Percentiles rank a stretch among this genome's conserved stretches.
Conservation (phyloP, 2,329 filamentous ascomycete species). For the Erysiphe neolycopersici region DNA sequence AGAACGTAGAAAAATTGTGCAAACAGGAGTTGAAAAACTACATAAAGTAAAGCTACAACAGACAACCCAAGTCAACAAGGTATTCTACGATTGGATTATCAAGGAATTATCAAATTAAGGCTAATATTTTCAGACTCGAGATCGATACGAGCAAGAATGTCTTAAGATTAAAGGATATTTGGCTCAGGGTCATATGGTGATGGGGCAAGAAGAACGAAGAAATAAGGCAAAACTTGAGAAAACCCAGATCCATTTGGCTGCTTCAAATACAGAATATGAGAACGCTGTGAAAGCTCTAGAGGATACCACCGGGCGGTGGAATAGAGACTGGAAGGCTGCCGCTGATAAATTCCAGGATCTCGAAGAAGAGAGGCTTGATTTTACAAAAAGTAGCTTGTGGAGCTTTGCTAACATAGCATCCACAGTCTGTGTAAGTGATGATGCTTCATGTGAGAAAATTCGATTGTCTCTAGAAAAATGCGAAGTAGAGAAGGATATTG, state of each 20-base stretch:
- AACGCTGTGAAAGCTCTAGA: conserved; percentile 76
- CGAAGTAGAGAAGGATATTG: conserved; percentile 90
- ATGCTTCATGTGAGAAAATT: conserved; percentile 90
- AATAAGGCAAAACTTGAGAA: conserved; percentile 98
- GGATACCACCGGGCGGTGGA: conserved; percentile 88
- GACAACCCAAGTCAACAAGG: conserved; percentile 76
- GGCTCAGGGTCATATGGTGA: conserved; percentile 97
- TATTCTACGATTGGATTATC: conserved; percentile 12
- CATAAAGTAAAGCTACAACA: conserved; percentile 85
- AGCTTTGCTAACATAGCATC: conserved; percentile 93
- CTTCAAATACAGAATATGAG: conserved; percentile 83
- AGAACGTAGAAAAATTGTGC: conserved; percentile 86
- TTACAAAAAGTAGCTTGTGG: conserved; percentile 94
- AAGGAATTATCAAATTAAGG: neutral
- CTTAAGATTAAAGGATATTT: conserved; percentile 96
- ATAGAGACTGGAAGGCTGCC: conserved; percentile 91
- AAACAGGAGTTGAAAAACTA: conserved; percentile 78
- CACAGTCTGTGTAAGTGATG: conserved; percentile 92
- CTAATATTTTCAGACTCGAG: conserved; percentile 34
- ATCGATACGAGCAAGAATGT: conserved; percentile 92
- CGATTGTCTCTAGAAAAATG: conserved; percentile 78
- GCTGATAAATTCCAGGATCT: conserved; percentile 98
- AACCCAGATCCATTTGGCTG: conserved; percentile 83
- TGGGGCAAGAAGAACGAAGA: conserved; percentile 96
- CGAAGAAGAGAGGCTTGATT: conserved; percentile 89